Evolutionary conservation across 73 alveolate genomes (phyloP).

Genomic region (Urostyla sp.): DNA sequence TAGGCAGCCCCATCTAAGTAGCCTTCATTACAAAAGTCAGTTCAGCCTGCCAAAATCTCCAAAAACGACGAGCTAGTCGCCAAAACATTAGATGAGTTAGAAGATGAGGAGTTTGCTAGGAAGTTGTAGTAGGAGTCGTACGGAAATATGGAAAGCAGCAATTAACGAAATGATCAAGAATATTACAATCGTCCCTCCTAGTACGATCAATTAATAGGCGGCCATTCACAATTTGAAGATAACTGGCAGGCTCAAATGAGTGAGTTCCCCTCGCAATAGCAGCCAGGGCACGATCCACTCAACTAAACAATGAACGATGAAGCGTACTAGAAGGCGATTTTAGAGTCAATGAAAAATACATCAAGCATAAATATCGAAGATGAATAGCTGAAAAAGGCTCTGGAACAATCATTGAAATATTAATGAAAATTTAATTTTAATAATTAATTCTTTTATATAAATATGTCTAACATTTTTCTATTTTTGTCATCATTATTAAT

Average conservation of each 20-base stretch:
- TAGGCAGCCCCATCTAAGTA: not conserved
- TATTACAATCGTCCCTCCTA: not conserved
- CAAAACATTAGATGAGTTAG: not conserved
- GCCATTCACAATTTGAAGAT: constrained; percentile 11
- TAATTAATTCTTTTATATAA: no score
- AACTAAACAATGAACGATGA: not conserved
- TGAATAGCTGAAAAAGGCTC: not conserved
- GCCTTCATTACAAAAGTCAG: constrained; percentile 6
- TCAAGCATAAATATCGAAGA: constrained; percentile 7
- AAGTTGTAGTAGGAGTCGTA: not conserved
- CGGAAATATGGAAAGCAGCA: not conserved
- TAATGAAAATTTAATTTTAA: not conserved
- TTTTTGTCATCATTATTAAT: not conserved
- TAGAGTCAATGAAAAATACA: not conserved
- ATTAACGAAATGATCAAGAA: not conserved
- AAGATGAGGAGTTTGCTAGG: not conserved
- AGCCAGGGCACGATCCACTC: not conserved
- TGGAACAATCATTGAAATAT: not conserved
- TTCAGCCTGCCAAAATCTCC: no score
- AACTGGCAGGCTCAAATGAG: no score
- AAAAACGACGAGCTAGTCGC: constrained; percentile 12
- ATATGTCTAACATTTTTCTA: not conserved
- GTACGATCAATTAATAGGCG: no score
- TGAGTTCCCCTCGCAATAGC: no score
- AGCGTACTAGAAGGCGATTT: not conserved